Evolutionary conservation across 208 protist genomes (phyloP).

Genomic region (Angomonas deanei): DNA sequence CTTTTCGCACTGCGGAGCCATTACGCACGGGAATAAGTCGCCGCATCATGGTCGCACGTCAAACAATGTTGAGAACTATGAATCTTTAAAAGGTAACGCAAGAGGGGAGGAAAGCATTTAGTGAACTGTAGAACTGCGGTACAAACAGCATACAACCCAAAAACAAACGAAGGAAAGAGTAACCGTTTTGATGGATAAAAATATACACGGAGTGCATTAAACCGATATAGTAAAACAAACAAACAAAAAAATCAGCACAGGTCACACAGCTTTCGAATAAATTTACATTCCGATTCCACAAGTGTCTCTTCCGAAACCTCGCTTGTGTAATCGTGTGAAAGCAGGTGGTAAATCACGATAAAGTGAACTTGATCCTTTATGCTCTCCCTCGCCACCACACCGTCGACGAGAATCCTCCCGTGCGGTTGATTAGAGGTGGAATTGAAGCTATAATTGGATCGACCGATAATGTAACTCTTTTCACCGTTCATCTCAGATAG

Average conservation of each 20-base stretch:
- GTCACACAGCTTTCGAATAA: background rate
- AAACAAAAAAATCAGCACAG: background rate
- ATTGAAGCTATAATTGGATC: background rate
- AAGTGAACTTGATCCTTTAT: background rate
- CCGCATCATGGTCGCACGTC: no score
- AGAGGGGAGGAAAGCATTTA: no score
- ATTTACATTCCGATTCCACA: background rate
- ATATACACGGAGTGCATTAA: no score
- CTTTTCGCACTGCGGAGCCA: no score
- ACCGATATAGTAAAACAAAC: no score
- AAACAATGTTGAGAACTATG: background rate
- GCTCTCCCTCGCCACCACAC: background rate
- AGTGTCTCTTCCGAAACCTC: background rate
- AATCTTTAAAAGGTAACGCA: background rate
- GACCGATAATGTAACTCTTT: background rate
- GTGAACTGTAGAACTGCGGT: no score
- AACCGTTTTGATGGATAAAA: no score
- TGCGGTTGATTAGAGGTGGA: no score
- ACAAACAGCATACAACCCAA: no score
- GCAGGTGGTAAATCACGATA: background rate
- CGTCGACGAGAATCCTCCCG: background rate
- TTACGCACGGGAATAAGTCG: no score
- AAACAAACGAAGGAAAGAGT: background rate
- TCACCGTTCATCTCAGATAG: background rate
- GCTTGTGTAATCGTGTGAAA: background rate